Evolutionary conservation across 805 yeast genomes (phyloP), one percentile per base, ranked within the genome.

Genomic region (Starmerella bacillaris): DNA sequence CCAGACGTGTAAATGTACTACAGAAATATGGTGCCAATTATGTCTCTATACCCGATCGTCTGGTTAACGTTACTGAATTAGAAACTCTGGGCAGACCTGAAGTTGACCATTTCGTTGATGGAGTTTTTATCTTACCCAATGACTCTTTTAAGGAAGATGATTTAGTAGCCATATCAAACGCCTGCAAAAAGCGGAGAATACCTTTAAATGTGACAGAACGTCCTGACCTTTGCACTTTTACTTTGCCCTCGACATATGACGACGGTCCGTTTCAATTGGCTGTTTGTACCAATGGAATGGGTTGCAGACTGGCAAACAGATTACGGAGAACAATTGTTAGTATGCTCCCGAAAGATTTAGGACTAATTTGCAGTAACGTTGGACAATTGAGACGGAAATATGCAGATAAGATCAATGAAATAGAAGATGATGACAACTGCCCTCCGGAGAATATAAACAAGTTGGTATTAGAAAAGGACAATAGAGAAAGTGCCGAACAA

Each of bases 261-360:
- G 72, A 74, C 37, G 37, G 37, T 3, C 89, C 92, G 5, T 71
- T 84, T 55, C 86, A 78, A 53, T 45, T 84, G 35, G 92, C 93
- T 1, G 70, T 84, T 7, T 72, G 86, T 3, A 84, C 95, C 0
- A 68, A 74, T 18, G 92, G 94, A 0, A 78, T 78, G 56, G 94
- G 95, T 4, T 84, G 95, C 58, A 70, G 80, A 34, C 59, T 84
- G 34, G 92, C 94, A 1, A 68, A 73, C 36, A 64, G 93, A 46
- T 66, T 84, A 46, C 77, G 73, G 47, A 61, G 95, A 42, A 92
- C 78, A 40, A 69, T 71, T 1, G 60, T 68, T 21, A 47, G 46
- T 24, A 55, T 65, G 4, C 58, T 84, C 31, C 94, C 95, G 0
- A 45, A 60, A 3, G 70, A 82, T 47, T 67, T 84, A 16, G 84